Evolutionary conservation across 257 asterid species (phyloP).

Genomic region (Cordia subcordata): DNA sequence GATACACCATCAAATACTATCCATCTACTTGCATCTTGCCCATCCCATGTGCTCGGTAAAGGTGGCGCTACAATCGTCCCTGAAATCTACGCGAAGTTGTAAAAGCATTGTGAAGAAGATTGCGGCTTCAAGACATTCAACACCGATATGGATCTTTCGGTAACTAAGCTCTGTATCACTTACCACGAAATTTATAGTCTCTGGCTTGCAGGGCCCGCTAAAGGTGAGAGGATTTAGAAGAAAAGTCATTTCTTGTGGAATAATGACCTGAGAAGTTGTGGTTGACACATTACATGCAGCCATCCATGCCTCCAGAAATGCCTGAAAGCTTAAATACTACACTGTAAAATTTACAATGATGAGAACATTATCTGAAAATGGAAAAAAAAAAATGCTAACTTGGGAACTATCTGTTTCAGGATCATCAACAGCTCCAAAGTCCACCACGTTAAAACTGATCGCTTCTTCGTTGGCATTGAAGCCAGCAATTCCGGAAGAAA

Average conservation of each 20-base stretch:
- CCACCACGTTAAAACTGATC: constrained; percentile 36
- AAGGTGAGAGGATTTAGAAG: constrained; percentile 44
- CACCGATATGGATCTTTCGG: background rate
- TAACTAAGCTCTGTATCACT: background rate
- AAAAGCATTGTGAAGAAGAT: background rate
- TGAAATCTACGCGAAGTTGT: constrained; percentile 26
- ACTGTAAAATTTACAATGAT: background rate
- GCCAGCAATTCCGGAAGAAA: constrained; percentile 14
- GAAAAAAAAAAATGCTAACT: constrained; percentile 19
- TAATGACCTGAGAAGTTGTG: constrained; percentile 31
- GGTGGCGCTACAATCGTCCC: constrained; percentile 59
- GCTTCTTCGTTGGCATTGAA: constrained; percentile 4
- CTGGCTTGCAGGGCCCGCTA: constrained; percentile 55
- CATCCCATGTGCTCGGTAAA: constrained; percentile 40
- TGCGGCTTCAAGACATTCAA: background rate
- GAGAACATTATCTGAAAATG: background rate
- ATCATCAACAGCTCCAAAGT: constrained; percentile 49
- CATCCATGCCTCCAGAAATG: constrained; percentile 64
- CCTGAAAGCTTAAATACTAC: constrained; percentile 22
- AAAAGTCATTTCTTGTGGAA: constrained; percentile 45
- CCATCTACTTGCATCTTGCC: constrained; percentile 51
- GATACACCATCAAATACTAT: constrained; percentile 35
- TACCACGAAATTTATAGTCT: constrained; percentile 43
- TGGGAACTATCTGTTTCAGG: constrained; percentile 42
- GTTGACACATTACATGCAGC: constrained; percentile 45